Evolutionary conservation across 495 filamentous ascomycete genomes (phyloP).

Genomic region (Annulohypoxylon moriforme): DNA sequence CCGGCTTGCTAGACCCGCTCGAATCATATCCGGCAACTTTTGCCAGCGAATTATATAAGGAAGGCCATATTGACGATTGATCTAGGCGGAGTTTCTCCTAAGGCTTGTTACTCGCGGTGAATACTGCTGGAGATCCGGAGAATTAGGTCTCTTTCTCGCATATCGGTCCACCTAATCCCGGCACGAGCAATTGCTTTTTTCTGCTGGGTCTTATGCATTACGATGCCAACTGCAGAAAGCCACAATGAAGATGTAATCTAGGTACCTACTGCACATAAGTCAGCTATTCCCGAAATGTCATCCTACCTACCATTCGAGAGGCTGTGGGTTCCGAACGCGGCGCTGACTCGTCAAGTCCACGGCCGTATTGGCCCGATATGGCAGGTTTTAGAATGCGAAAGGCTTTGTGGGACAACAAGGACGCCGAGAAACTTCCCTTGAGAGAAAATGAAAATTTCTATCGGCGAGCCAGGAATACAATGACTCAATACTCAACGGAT

Average conservation of each 20-base stretch:
- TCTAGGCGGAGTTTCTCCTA: slow-evolving; percentile 3
- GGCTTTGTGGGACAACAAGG: not conserved
- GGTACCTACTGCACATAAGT: too few species aligned
- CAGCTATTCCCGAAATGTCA: slow-evolving; percentile 12
- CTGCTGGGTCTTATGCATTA: slow-evolving; percentile 1
- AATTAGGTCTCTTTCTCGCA: slow-evolving; percentile 24
- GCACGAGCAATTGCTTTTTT: not conserved
- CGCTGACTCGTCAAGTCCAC: slow-evolving; percentile 2
- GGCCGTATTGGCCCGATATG: slow-evolving; percentile 12
- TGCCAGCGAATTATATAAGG: slow-evolving; percentile 27
- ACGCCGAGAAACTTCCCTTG: not conserved
- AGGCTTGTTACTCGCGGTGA: slow-evolving; percentile 19
- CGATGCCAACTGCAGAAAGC: slow-evolving; percentile 10
- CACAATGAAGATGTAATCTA: not conserved
- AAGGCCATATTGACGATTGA: not conserved
- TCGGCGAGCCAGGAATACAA: slow-evolving; percentile 6
- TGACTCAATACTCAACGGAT: slow-evolving; percentile 7
- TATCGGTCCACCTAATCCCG: slow-evolving; percentile 1
- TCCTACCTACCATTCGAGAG: slow-evolving; percentile 1
- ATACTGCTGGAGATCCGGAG: slow-evolving; percentile 25
- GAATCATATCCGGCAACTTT: not conserved
- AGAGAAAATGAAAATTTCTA: not conserved
- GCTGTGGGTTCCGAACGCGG: not conserved
- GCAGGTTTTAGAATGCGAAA: slow-evolving; percentile 20
- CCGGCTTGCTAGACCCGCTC: slow-evolving; percentile 8